Evolutionary conservation across 495 filamentous ascomycete genomes (phyloP), one percentile per base, ranked within the genome.

Genomic region (Clavariopsis aquatica): DNA sequence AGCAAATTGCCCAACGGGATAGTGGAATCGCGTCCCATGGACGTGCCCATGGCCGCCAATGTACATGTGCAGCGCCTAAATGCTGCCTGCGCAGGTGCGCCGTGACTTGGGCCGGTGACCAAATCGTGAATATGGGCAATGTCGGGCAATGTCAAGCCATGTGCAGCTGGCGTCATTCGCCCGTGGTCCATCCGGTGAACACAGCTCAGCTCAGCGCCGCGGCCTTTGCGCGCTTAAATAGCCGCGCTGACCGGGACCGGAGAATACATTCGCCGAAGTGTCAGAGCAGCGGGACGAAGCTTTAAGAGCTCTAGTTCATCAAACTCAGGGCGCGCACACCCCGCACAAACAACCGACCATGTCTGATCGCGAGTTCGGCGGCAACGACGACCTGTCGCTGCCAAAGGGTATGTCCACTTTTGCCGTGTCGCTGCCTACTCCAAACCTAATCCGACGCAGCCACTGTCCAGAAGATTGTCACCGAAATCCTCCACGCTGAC

Each of bases 391-490:
- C 72, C 81, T 98, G 70, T 96, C 92, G 54, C 84, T 98, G 47
- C 94, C 94, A 19, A 98, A 98, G 82, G 90, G 90, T 91, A 81
- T 66, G 79, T 73, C 27, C 29, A 22, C 22, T 23, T 31, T 36
- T 36, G 27, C 24, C n/a, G 43, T 28, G 13, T 41, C 64, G 53
- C 52, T 24, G 54, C 51, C 46, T 58, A 51, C 34, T 68, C 12
- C 56, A 8, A 7, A 1, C 31, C 29, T 29, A 43, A 29, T 24
- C 65, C 28, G 43, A n/a, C 29, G 66, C 61, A 96, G 94, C 94
- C 23, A 98, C 94, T 46, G 95, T 98, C 62, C 90, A 96, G 73
- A 98, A 98, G 77, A 98, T 98, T 68, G 91, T 98, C 72, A 87
- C 84, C 68, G 94, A 98, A 74, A 97, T 98, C 71, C 83, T 98